Evolutionary conservation across 139 green algal genomes (phyloP), one percentile per base, ranked within the genome.

Genomic region (Zygnema circumcarinatum): DNA sequence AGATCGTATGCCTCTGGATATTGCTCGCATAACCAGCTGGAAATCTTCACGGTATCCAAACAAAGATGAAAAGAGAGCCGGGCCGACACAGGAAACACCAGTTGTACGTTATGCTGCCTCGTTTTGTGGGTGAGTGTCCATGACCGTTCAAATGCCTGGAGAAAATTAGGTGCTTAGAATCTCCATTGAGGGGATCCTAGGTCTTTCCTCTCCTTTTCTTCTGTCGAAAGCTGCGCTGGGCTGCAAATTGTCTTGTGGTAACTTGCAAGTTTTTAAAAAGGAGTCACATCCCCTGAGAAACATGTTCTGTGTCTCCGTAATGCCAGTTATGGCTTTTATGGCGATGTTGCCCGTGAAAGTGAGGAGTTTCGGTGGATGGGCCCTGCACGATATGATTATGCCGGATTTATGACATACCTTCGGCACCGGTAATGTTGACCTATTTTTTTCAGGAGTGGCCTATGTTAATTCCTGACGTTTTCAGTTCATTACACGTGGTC

Each of bases 1-100:
- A 0, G 95, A 98, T 90, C 91, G 93, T 81, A 91, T 92, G 68
- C 74, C 90, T 0, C 82, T 98, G 56, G 96, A 98, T 79, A 91
- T 96, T 25, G 94, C 94, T 47, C 81, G 91, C 11, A 67, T 90
- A 33, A 84, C 82, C 2, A 38, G 35, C 0, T 88, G 82, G 82
- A 56, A 67, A 35, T 25, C 29, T 25, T 41, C 2, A 86, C 25
- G 31, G 22, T 25, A 1, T 39, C 80, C 74, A 22, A 16, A 31
- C 7, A 0, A 62, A 21, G 76, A 35, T 41, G 0, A n/a, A 62
- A 84, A 62, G 22, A 7, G 76, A 74, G 11, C 31, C 7, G 36
- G 35, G 0, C 40, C 47, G n/a, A 62, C 16, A 84, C 11, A 78
- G 11, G 69, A 39, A 20, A 78, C 69, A 36, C 39, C 39, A 76